Percentiles rank a stretch among this genome's conserved stretches.
These are phyloP conservation scores for Xylariaceae sp. DNA, from an alignment of 2,329 filamentous ascomycete genomes.

Conservation along the genomic window DNA sequence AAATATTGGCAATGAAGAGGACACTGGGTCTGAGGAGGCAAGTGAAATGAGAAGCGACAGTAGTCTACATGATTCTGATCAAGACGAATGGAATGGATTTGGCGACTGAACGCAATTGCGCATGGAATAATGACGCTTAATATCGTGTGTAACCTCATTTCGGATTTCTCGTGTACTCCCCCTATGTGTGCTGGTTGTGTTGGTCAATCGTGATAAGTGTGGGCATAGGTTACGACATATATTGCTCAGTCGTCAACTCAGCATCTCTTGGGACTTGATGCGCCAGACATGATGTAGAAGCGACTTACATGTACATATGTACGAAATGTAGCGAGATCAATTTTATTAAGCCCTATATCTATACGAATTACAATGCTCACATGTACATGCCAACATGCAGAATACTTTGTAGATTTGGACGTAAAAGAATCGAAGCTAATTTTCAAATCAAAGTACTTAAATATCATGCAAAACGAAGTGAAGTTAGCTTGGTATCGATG, in stretches of 20 bases:
- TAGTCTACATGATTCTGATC: constrained; percentile 24
- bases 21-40: constrained; percentile 13
- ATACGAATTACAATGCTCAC: not conserved
- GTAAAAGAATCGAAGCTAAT: constrained; percentile 8
- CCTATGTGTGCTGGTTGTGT: too few species aligned
- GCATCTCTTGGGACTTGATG: too few species aligned
- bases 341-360: not conserved
- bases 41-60: constrained; percentile 21
- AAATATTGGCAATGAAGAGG: constrained; percentile 39
- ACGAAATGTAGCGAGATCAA: not conserved
- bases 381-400: not conserved
- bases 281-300: too few species aligned
- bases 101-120: constrained; percentile 29
- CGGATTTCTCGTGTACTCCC: too few species aligned
- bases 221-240: too few species aligned
- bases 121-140: too few species aligned
- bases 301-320: too few species aligned
- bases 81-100: constrained; percentile 41
- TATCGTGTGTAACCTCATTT: too few species aligned
- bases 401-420: not conserved
- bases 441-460: constrained; percentile 12
- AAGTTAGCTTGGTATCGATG: constrained; percentile 5
- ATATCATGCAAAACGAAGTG: constrained; percentile 25
- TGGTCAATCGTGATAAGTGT: too few species aligned
- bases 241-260: too few species aligned